These are phyloP conservation scores for Rhodamnia rubescens DNA, from an alignment of 345 rosid genomes.

Conservation along the genomic window DNA sequence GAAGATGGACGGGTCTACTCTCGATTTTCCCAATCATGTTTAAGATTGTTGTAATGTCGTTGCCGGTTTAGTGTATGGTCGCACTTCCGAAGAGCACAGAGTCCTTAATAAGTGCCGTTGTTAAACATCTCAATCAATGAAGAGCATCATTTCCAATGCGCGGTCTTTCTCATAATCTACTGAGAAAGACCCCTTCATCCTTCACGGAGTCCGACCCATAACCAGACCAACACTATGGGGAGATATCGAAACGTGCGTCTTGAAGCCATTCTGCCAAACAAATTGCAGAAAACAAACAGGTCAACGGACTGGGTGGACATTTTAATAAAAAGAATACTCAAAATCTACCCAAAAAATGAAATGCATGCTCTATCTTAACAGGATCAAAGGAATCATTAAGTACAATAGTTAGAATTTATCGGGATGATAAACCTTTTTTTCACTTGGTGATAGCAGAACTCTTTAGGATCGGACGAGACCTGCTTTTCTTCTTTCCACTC, in stretches of 20 bases:
- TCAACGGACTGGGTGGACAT: not conserved
- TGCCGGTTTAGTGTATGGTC: too few relatives aligned
- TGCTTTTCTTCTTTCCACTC: not conserved
- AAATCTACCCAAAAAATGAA: not conserved
- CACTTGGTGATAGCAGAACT: not conserved
- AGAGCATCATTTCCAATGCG: too few relatives aligned
- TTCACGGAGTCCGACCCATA: not conserved
- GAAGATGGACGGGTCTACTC: too few relatives aligned
- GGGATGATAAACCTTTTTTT: not conserved
- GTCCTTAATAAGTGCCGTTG: too few relatives aligned
- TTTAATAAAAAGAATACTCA: not conserved
- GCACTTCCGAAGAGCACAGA: too few relatives aligned
- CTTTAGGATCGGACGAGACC: not conserved
- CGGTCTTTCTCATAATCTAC: not conserved
- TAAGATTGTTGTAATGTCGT: too few relatives aligned
- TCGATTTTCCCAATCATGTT: too few relatives aligned
- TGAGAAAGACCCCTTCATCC: not conserved
- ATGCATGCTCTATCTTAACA: not conserved
- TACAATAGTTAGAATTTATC: not conserved
- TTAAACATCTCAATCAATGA: too few relatives aligned
- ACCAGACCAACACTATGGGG: not conserved
- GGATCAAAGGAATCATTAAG: not conserved
- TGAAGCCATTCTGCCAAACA: not conserved
- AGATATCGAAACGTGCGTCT: not conserved
- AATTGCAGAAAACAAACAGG: not conserved